These are phyloP conservation scores for Bipolaris gigantea DNA, from an alignment of 2,329 filamentous ascomycete species.

Conservation along the genomic window DNA sequence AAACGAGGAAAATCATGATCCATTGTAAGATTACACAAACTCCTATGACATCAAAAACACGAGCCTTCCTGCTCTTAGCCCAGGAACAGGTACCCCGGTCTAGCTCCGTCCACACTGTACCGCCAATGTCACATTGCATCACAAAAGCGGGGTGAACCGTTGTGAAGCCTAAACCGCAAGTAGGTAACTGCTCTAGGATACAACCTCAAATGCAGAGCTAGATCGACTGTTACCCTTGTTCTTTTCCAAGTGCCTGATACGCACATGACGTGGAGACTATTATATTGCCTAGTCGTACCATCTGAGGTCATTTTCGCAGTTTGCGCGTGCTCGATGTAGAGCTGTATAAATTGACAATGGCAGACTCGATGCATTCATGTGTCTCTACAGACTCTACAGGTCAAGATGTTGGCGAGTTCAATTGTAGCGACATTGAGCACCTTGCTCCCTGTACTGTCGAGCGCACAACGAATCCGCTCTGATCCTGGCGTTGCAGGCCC, in stretches of 20 bases:
- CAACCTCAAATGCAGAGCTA: conserved; percentile 3
- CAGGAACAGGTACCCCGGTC: background rate
- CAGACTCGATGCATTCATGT: background rate
- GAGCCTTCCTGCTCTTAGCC: background rate
- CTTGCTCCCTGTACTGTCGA: conserved; percentile 15
- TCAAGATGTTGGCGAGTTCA: conserved; percentile 7
- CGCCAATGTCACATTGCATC: conserved; percentile 6
- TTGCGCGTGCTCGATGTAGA: background rate
- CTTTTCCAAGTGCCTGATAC: conserved; percentile 21
- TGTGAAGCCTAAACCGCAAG: background rate
- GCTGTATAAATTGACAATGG: conserved; percentile 7
- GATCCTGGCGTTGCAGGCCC: conserved; percentile 49
- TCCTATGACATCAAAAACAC: background rate
- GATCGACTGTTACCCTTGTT: conserved; percentile 6
- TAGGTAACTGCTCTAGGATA: conserved; percentile 2
- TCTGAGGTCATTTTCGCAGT: conserved; percentile 15
- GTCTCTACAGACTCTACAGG: background rate
- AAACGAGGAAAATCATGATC: background rate
- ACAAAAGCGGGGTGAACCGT: conserved; percentile 9
- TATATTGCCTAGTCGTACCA: conserved; percentile 1
- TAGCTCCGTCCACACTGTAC: background rate
- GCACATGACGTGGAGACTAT: conserved; percentile 29
- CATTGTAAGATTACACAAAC: background rate
- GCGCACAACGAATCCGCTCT: conserved; percentile 21
- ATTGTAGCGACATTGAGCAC: conserved; percentile 11